These are phyloP conservation scores for Stropharia rugosoannulata DNA, from an alignment of 768 basidiomycete genomes.

Conservation along the genomic window DNA sequence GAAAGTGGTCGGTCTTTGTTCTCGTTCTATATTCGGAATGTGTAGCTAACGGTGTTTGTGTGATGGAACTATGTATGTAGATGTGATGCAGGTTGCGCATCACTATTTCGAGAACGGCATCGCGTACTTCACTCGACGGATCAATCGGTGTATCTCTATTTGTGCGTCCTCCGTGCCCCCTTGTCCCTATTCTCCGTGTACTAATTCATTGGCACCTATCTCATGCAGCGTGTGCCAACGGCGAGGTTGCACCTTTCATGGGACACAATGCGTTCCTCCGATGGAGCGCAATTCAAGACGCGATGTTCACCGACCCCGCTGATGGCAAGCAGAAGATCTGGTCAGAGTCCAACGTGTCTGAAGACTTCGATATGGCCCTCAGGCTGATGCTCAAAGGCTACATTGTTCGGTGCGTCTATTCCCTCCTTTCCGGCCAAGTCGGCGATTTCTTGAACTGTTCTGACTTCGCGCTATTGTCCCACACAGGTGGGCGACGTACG, in stretches of 20 bases:
- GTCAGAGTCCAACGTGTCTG: slow-evolving; percentile 75
- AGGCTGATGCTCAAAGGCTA: slow-evolving; percentile 63
- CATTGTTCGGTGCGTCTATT: slow-evolving; percentile 50
- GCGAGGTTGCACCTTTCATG: slow-evolving; percentile 80
- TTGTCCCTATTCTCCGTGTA: slow-evolving; percentile 18
- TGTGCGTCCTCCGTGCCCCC: slow-evolving; percentile 38
- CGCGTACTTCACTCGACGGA: slow-evolving; percentile 78
- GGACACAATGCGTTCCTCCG: slow-evolving; percentile 85
- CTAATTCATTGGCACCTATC: slow-evolving; percentile 10
- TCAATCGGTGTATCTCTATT: slow-evolving; percentile 74
- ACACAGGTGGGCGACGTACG: slow-evolving; percentile 80
- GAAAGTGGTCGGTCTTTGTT: slow-evolving; percentile 49
- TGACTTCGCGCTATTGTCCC: slow-evolving; percentile 3
- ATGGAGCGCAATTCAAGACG: slow-evolving; percentile 87
- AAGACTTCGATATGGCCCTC: slow-evolving; percentile 83
- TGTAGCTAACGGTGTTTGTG: not conserved
- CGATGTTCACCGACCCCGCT: slow-evolving; percentile 64
- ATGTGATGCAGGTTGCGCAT: slow-evolving; percentile 82
- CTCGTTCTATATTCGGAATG: too few relatives aligned
- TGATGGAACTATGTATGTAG: too few relatives aligned
- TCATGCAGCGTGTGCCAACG: slow-evolving; percentile 67
- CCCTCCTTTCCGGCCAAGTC: not conserved
- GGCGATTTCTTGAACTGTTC: not conserved
- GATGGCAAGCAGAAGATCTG: slow-evolving; percentile 74
- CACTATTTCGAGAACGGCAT: slow-evolving; percentile 92